Percentiles rank a stretch among this genome's conserved stretches.
phyloP scores from a whole-genome alignment of 2,329 filamentous ascomycete genomes.

The Fusarium decemcellulare region DNA sequence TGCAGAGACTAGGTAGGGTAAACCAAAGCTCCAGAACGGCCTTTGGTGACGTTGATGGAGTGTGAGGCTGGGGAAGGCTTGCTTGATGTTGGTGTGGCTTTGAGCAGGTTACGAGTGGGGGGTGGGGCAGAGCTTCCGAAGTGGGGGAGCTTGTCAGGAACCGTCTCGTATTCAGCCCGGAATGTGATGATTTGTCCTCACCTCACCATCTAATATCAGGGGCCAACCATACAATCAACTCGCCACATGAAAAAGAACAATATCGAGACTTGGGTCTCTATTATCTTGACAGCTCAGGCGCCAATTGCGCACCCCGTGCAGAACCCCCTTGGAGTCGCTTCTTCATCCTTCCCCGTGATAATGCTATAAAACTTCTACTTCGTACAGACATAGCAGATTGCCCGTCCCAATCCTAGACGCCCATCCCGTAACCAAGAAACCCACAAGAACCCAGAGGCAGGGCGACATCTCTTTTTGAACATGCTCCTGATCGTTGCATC shows the following conservation, averaged over 20 bases:
- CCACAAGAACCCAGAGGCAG: slow-evolving; percentile 30
- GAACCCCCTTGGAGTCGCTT: slow-evolving; percentile 9
- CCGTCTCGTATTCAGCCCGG: background rate
- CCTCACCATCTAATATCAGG: background rate
- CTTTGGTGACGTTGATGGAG: slow-evolving; percentile 18
- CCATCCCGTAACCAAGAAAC: slow-evolving; percentile 35
- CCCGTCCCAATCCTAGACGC: slow-evolving; percentile 41
- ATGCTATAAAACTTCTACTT: slow-evolving; percentile 36
- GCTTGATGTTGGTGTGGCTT: slow-evolving; percentile 19
- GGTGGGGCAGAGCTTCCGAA: slow-evolving; percentile 39
- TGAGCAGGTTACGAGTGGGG: slow-evolving; percentile 31
- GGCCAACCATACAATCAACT: background rate
- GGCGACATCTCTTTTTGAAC: slow-evolving; percentile 2
- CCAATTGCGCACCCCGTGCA: background rate
- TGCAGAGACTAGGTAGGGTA: too few species aligned
- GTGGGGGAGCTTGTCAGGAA: slow-evolving; percentile 23
- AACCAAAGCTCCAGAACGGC: background rate
- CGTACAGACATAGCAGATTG: slow-evolving; percentile 39
- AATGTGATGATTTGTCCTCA: slow-evolving; percentile 18
- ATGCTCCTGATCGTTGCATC: slow-evolving; percentile 4
- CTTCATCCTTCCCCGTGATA: slow-evolving; percentile 19
- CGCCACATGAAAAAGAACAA: background rate
- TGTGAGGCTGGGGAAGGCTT: slow-evolving; percentile 24
- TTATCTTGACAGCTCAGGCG: background rate
- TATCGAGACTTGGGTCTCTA: slow-evolving; percentile 3